Base-by-base conservation (phyloP, 108 stramenopile genomes). In the Parietichytrium sp. region DNA sequence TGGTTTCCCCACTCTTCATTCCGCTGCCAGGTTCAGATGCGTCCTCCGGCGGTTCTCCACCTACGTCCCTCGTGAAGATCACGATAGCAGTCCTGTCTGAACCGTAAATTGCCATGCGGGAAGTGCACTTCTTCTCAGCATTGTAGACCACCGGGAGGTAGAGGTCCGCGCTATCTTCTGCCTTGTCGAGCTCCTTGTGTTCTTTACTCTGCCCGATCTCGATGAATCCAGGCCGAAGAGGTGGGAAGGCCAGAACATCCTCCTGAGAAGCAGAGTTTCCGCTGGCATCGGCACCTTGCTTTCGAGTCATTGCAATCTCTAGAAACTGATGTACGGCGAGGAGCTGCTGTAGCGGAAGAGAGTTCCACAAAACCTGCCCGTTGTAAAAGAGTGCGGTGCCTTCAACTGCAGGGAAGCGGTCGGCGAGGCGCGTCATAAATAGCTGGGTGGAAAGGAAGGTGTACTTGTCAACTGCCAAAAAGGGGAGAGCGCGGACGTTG, bases 331-430 rank as follows among this genome's bases (percentile, higher is more conserved):
- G 42, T 23, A 72, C 45, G 61, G 38, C 45, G 10, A 33, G 61
- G 38, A 72, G 33, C 61, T 10, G 36, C 16, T 8, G 16, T 42
- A 72, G 36, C 29, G 61, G 61, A 6, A 72, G 20, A 6, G 61
- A 3, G 42, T 42, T 72, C 61, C 61, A 72, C 42, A 72, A n/a
- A 47, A 72, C 33, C 42, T 72, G 38, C 7, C 61, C 61, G 20
- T 33, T 42, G 33, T 45, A 42, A 31, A 72, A 18, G 38, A 72
- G 42, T 25, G 61, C 61, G 42, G 38, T 45, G 38, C n/a, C n/a
- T 25, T 72, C 16, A 10, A 72, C 61, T 45, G 10, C 20, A 25
- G 61, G 33, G 42, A 72, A 72, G 10, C 38, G 16, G 3, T 15
- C 10, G 23, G 36, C 38, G 10, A 72, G 20, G 1, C 61, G 61